A percentile compares a stretch with the other conserved stretches of the same genome.
Evolutionary conservation across 2,329 filamentous ascomycete species (phyloP).

Genomic region (Erysiphe neolycopersici): DNA sequence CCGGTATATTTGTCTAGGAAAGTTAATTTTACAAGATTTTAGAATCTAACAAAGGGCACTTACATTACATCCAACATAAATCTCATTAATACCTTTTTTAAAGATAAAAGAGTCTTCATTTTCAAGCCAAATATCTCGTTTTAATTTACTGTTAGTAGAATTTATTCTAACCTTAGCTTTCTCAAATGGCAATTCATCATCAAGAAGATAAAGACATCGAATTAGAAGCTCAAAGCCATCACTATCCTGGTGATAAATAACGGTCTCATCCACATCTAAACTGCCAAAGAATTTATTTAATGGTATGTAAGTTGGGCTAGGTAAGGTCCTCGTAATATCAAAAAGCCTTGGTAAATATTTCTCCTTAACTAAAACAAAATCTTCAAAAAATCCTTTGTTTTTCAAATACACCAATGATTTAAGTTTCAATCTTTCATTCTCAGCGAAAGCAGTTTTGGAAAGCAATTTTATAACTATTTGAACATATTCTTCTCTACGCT

Average conservation of each 20-base stretch:
- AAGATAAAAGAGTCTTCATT: constrained; percentile 16
- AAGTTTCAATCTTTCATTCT: constrained; percentile 21
- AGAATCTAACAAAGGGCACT: constrained; percentile 5
- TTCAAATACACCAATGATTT: constrained; percentile 10
- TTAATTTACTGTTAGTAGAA: constrained; percentile 24
- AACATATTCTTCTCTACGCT: constrained; percentile 54
- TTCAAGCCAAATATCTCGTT: constrained; percentile 41
- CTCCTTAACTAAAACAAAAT: constrained; percentile 5
- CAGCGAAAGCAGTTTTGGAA: constrained; percentile 32
- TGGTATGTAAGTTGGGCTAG: constrained; percentile 37
- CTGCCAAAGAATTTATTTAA: constrained; percentile 49
- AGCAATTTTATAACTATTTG: constrained; percentile 48
- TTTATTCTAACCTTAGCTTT: constrained; percentile 36
- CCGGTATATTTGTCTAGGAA: constrained; percentile 33
- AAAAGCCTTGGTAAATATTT: constrained; percentile 12
- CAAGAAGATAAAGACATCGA: constrained; percentile 42
- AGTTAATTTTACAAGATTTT: constrained; percentile 10
- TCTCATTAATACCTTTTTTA: constrained; percentile 19
- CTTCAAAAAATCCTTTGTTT: constrained; percentile 2
- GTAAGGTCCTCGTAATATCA: constrained; percentile 14
- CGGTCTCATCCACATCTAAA: constrained; percentile 37
- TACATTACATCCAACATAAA: constrained; percentile 21
- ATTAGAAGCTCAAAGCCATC: constrained; percentile 54
- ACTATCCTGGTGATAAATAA: constrained; percentile 39
- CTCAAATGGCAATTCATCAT: constrained; percentile 41